Base-by-base conservation (phyloP, 768 basidiomycete species). In the Tricholoma furcatifolium region DNA sequence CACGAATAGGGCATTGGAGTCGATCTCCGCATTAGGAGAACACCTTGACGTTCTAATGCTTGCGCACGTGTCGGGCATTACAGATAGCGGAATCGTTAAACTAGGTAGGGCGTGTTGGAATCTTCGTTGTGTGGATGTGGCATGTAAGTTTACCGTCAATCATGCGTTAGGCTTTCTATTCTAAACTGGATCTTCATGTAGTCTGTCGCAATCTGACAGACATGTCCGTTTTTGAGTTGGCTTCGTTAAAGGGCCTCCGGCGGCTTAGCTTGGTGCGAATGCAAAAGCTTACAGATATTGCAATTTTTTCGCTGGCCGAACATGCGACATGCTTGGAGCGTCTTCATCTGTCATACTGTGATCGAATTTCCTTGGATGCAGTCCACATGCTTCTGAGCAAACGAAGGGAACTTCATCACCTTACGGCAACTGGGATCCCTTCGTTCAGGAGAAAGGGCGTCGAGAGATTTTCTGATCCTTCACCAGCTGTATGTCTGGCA, bases 121-220 rank as follows among this genome's bases (percentile, higher is more conserved):
- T 34, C 72, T 98, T 45, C 78, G 87, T 50, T 89, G 88, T 62
- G 76, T 97, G 57, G 95, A 97, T 67, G 73, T 97, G 43, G 89
- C 91, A 43, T 92, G 93, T 93, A 67, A 70, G 91, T 76, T 24
- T 14, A n/a, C 50, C 46, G 47, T 35, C 52, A 59, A 20, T 54
- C 14, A 54, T 55, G 47, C 51, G 47, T 31, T 47, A 43, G 7
- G 8, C 20, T 18, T 43, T 43, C 47, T 35, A 18, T 50, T 43
- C 41, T 57, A 20, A 56, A 43, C 4, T 30, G 1, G 40, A 31
- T 38, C 42, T 47, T 38, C 50, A 31, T 48, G 56, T 14, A 92
- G 90, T 88, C 71, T 94, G 93, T 71, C 78, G 84, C 24, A 79
- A 82, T 53, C 71, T 98, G 51, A 95, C 92, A 54, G 93, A 98